phyloP scores from a whole-genome alignment of 805 yeast genomes.

The Yarrowia divulgata region DNA sequence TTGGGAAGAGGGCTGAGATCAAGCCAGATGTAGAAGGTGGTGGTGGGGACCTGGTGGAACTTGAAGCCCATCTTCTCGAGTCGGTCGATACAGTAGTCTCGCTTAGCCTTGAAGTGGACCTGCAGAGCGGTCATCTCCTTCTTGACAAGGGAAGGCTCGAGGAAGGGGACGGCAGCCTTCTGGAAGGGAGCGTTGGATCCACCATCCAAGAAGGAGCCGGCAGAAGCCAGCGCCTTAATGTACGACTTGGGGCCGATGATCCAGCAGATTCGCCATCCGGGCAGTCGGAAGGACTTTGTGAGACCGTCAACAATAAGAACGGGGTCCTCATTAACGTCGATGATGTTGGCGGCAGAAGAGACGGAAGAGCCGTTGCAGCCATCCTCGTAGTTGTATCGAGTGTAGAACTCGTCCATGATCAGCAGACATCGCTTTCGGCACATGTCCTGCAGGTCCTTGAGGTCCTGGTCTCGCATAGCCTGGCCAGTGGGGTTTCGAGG shows the following conservation, averaged over 20 bases:
- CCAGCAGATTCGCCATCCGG: slow-evolving; percentile 73
- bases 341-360: slow-evolving; percentile 59
- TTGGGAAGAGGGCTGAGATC: slow-evolving; percentile 63
- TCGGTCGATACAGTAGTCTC: slow-evolving; percentile 62
- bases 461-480: slow-evolving; percentile 58
- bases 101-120: slow-evolving; percentile 61
- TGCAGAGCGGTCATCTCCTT: slow-evolving; percentile 66
- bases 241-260: slow-evolving; percentile 68
- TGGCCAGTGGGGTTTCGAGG: slow-evolving; percentile 71
- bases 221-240: slow-evolving; percentile 61
- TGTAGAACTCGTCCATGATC: slow-evolving; percentile 70
- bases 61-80: slow-evolving; percentile 61
- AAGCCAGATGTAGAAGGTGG: slow-evolving; percentile 68
- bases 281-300: slow-evolving; percentile 66
- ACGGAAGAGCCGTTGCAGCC: slow-evolving; percentile 62
- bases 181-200: slow-evolving; percentile 70
- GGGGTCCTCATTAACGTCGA: slow-evolving; percentile 65
- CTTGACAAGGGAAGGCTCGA: slow-evolving; percentile 59
- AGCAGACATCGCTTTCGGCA: slow-evolving; percentile 61
- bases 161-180: slow-evolving; percentile 62
- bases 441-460: slow-evolving; percentile 58
- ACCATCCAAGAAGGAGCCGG: slow-evolving; percentile 67
- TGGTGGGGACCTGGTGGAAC: slow-evolving; percentile 60
- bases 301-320: slow-evolving; percentile 66
- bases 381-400: slow-evolving; percentile 63